Conservation (phyloP, 2,329 filamentous ascomycete genomes). For the Penicillium sp. region DNA sequence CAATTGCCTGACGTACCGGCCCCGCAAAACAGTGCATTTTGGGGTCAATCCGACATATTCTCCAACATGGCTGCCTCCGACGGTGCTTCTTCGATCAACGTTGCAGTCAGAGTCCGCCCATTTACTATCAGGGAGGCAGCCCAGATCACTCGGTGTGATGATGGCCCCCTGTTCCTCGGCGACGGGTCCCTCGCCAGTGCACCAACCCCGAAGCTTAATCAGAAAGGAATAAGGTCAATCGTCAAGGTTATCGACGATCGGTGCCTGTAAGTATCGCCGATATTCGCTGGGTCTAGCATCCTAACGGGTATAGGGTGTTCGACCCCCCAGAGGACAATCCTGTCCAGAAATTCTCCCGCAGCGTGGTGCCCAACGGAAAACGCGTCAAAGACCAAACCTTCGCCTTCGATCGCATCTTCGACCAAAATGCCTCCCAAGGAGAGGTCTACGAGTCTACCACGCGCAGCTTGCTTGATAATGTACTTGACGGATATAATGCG, state of each 20-base stretch:
- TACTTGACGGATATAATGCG: slow-evolving; percentile 96
- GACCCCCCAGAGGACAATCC: slow-evolving; percentile 95
- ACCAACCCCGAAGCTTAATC: slow-evolving; percentile 79
- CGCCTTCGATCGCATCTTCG: slow-evolving; percentile 93
- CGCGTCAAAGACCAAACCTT: slow-evolving; percentile 97
- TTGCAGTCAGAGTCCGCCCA: slow-evolving; percentile 62
- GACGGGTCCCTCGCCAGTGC: slow-evolving; percentile 91
- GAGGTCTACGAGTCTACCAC: slow-evolving; percentile 97
- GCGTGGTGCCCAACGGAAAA: slow-evolving; percentile 79
- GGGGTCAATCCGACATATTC: slow-evolving; percentile 17
- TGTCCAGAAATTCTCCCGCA: slow-evolving; percentile 81
- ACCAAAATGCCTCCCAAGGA: slow-evolving; percentile 87
- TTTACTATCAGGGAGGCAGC: slow-evolving; percentile 90
- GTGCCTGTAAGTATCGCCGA: slow-evolving; percentile 71
- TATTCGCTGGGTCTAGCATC: slow-evolving; percentile 5
- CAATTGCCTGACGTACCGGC: slow-evolving; percentile 22
- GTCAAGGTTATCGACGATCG: slow-evolving; percentile 96
- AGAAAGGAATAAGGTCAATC: slow-evolving; percentile 84
- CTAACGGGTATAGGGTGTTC: slow-evolving; percentile 68
- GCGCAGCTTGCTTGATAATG: slow-evolving; percentile 84
- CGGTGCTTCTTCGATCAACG: slow-evolving; percentile 53
- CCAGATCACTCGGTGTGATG: slow-evolving; percentile 75
- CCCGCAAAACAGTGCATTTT: slow-evolving; percentile 14
- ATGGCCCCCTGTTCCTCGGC: slow-evolving; percentile 88
- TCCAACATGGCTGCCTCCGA: slow-evolving; percentile 43